Conservation (phyloP, 257 asterid genomes). For the Phtheirospermum japonicum region DNA sequence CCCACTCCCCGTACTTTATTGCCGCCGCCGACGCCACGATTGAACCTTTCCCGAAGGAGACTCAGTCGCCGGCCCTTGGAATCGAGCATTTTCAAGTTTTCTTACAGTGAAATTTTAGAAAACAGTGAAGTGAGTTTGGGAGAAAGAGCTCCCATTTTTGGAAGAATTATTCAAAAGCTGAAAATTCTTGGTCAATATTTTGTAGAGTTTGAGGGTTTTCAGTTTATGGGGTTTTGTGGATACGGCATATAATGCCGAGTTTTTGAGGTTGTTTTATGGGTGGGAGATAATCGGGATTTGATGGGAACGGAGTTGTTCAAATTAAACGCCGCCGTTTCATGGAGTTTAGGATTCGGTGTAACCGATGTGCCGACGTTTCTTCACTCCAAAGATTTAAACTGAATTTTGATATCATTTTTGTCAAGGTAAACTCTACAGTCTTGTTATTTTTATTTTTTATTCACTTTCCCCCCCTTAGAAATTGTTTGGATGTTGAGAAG, state of each 20-base stretch:
- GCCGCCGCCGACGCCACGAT: slow-evolving; percentile 52
- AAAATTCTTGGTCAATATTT: slow-evolving; percentile 22
- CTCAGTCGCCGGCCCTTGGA: slow-evolving; percentile 50
- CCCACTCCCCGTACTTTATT: slow-evolving; percentile 56
- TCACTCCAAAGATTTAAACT: slow-evolving; percentile 44
- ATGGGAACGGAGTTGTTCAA: slow-evolving; percentile 51
- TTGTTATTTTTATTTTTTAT: neutral
- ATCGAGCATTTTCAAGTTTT: slow-evolving; percentile 6
- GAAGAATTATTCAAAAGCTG: slow-evolving; percentile 32
- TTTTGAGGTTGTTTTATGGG: slow-evolving; percentile 35
- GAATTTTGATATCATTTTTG: slow-evolving; percentile 33
- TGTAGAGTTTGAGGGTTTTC: slow-evolving; percentile 31
- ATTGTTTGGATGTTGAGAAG: neutral
- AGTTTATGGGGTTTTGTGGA: slow-evolving; percentile 34
- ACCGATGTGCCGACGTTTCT: slow-evolving; percentile 53
- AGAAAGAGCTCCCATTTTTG: slow-evolving; percentile 22
- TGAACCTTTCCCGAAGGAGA: slow-evolving; percentile 76
- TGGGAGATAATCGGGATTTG: slow-evolving; percentile 66
- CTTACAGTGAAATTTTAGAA: slow-evolving; percentile 18
- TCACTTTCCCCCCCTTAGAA: neutral
- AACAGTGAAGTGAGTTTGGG: slow-evolving; percentile 24
- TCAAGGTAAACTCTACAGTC: slow-evolving; percentile 36
- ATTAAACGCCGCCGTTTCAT: slow-evolving; percentile 55
- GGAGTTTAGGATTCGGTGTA: slow-evolving; percentile 78
- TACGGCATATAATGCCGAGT: slow-evolving; percentile 52